Evolutionary conservation across 345 rosid genomes (phyloP).

Genomic region (Hibiscus mutabilis): DNA sequence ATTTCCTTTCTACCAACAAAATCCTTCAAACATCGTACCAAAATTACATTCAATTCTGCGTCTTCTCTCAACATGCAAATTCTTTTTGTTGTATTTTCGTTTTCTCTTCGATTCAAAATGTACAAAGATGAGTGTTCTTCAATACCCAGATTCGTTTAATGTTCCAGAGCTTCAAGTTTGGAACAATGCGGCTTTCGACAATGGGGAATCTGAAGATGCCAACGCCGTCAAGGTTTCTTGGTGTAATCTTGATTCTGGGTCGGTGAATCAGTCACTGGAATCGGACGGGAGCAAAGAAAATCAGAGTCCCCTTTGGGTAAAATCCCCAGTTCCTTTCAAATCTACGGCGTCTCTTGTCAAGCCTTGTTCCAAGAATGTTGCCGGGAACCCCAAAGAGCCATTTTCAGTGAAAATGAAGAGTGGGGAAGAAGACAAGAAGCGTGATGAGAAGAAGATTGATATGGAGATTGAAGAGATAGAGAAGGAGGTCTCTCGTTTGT

Average conservation of each 20-base stretch:
- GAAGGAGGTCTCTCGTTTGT: constrained; percentile 60
- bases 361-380: constrained; percentile 24
- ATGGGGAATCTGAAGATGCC: constrained; percentile 26
- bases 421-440: constrained; percentile 21
- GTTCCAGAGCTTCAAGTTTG: constrained; percentile 72
- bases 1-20: background rate
- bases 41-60: background rate
- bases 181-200: constrained; percentile 91
- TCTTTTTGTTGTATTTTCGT: background rate
- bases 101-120: background rate
- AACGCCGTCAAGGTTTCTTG: constrained; percentile 34
- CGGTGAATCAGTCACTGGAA: constrained; percentile 41
- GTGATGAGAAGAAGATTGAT: constrained; percentile 50
- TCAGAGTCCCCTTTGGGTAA: constrained; percentile 26
- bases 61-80: background rate
- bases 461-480: constrained; percentile 74
- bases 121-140: constrained; percentile 45
- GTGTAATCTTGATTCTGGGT: constrained; percentile 32
- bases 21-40: background rate
- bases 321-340: constrained; percentile 27
- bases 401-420: constrained; percentile 16
- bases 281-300: constrained; percentile 63
- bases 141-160: constrained; percentile 37
- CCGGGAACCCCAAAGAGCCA: constrained; percentile 20
- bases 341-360: constrained; percentile 16